These are phyloP conservation scores for Saccharomyces hybrid DNA, from an alignment of 1,139 yeast genomes.

Conservation along the genomic window DNA sequence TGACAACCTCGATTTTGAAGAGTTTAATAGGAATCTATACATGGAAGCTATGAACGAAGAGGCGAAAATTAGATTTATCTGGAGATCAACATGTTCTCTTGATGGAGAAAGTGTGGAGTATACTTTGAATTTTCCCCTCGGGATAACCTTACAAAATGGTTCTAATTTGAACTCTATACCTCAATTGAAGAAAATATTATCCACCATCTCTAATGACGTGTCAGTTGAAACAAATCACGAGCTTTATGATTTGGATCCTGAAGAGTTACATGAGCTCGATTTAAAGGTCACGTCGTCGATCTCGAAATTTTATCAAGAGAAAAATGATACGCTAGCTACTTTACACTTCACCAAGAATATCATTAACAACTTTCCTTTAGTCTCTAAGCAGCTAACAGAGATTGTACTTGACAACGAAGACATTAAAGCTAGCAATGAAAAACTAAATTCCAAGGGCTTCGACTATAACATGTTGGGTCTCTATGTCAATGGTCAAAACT, in stretches of 20 bases:
- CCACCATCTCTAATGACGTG: background rate
- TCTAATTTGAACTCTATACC: background rate
- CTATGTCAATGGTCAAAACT: conserved; percentile 55
- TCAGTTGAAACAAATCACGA: conserved; percentile 15
- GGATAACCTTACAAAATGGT: background rate
- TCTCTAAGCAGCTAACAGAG: conserved; percentile 29
- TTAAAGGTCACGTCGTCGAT: conserved; percentile 42
- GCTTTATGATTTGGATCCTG: conserved; percentile 32
- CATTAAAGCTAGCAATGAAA: conserved; percentile 12
- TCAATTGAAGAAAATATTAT: background rate
- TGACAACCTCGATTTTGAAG: conserved; percentile 43
- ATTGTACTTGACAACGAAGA: conserved; percentile 9
- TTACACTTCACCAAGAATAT: conserved; percentile 35
- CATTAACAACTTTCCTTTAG: conserved; percentile 46
- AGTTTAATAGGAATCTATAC: conserved; percentile 52
- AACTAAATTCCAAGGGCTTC: conserved; percentile 18
- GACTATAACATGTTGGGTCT: conserved; percentile 39
- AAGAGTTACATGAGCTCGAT: conserved; percentile 38
- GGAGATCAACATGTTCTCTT: conserved; percentile 51
- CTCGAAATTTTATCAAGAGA: conserved; percentile 28
- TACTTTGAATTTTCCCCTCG: conserved; percentile 1
- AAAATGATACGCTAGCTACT: conserved; percentile 26
- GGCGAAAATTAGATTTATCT: conserved; percentile 64
- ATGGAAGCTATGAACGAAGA: conserved; percentile 43
- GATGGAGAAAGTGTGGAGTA: background rate